Evolutionary conservation across 352 stramenopile genomes (phyloP).

Genomic region (Phytophthora syringae): DNA sequence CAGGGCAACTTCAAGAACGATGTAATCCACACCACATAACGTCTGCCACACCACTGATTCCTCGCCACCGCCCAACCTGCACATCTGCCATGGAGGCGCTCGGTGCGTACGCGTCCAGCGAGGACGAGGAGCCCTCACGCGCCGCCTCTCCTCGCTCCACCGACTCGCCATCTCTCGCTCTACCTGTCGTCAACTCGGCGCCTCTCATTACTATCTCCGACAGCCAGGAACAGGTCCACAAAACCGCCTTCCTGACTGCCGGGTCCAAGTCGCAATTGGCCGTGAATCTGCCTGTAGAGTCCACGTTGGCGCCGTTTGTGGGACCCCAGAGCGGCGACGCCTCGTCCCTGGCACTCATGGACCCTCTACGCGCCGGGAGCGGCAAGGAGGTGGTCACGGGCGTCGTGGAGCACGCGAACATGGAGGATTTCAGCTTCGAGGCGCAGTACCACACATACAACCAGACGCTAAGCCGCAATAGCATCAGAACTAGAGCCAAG

Average conservation of each 20-base stretch:
- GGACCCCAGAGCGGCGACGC: slow-evolving; percentile 36
- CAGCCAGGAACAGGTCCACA: slow-evolving; percentile 35
- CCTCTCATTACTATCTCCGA: slow-evolving; percentile 45
- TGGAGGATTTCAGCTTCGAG: slow-evolving; percentile 85
- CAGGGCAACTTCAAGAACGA: slow-evolving; percentile 13
- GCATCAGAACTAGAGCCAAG: slow-evolving; percentile 28
- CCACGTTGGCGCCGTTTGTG: slow-evolving; percentile 61
- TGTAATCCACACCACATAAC: not conserved
- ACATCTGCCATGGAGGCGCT: slow-evolving; percentile 50
- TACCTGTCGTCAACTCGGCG: slow-evolving; percentile 65
- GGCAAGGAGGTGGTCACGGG: slow-evolving; percentile 83
- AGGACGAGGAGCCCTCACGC: slow-evolving; percentile 36
- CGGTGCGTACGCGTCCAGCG: slow-evolving; percentile 55
- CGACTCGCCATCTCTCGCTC: slow-evolving; percentile 17
- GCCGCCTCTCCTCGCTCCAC: slow-evolving; percentile 9
- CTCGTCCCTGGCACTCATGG: slow-evolving; percentile 14
- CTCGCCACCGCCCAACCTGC: not conserved
- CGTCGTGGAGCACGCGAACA: slow-evolving; percentile 68
- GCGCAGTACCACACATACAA: slow-evolving; percentile 86
- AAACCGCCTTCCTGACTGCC: slow-evolving; percentile 46
- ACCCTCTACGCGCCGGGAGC: slow-evolving; percentile 48
- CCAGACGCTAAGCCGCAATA: slow-evolving; percentile 40
- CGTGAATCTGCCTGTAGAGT: slow-evolving; percentile 73
- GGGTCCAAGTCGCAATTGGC: slow-evolving; percentile 50
- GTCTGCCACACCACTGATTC: not conserved